These are phyloP conservation scores for Pichia membranifaciens DNA, from an alignment of 805 yeast species.

Conservation along the genomic window DNA sequence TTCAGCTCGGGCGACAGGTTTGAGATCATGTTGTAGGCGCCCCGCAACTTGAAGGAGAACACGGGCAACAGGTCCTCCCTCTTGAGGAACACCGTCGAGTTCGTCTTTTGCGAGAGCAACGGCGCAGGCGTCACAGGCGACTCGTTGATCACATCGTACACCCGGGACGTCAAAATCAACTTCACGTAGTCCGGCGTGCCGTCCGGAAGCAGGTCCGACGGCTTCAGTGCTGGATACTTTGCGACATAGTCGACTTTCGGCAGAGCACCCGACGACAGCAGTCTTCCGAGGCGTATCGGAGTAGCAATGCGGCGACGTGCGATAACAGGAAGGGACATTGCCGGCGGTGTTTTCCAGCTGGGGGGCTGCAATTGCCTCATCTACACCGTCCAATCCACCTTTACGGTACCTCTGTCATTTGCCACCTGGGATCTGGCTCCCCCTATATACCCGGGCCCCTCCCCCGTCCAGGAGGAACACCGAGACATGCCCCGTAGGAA, in stretches of 20 bases:
- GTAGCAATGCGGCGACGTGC: too few species aligned
- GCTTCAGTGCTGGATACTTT: conserved; percentile 41
- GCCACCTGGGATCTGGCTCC: too few species aligned
- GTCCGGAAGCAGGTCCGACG: conserved; percentile 47
- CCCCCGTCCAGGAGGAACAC: too few species aligned
- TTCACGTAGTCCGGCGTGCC: conserved; percentile 92
- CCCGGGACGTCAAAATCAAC: conserved; percentile 83
- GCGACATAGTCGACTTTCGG: not conserved
- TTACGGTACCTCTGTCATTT: too few species aligned
- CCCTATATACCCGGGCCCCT: too few species aligned
- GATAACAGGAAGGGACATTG: too few species aligned
- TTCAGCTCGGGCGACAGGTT: conserved; percentile 61
- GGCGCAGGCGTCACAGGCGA: conserved; percentile 77
- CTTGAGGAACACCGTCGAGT: conserved; percentile 70
- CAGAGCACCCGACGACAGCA: too few species aligned
- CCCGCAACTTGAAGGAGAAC: conserved; percentile 91
- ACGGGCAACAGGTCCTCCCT: conserved; percentile 94
- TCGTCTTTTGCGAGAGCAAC: conserved; percentile 66
- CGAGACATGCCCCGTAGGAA: too few species aligned
- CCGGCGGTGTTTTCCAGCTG: too few species aligned
- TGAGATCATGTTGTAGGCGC: conserved; percentile 97
- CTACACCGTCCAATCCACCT: too few species aligned
- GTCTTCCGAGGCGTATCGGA: too few species aligned
- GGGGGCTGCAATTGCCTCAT: too few species aligned
- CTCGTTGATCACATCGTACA: conserved; percentile 90